phyloP scores from a whole-genome alignment of 1,139 yeast species.

The Arxiozyma heterogenica region DNA sequence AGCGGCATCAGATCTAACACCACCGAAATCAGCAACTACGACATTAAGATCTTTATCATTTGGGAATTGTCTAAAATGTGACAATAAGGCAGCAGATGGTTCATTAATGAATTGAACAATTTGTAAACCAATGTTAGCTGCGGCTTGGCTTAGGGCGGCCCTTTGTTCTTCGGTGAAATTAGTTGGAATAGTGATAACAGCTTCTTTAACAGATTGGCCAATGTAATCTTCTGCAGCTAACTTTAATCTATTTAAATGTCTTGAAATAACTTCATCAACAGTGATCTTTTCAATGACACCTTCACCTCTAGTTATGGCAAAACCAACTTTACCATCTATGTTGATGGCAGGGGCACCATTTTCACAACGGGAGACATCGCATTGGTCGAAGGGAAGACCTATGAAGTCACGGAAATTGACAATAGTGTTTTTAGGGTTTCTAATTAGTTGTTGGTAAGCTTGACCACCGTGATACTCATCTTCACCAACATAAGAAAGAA shows the following conservation, averaged over 20 bases:
- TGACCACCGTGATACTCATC: constrained; percentile 98
- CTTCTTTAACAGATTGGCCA: constrained; percentile 73
- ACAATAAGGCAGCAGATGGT: constrained; percentile 85
- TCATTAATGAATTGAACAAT: constrained; percentile 85
- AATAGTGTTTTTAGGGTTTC: constrained; percentile 83
- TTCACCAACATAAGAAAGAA: constrained; percentile 80
- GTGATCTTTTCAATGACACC: constrained; percentile 43
- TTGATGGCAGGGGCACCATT: constrained; percentile 57
- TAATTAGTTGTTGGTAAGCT: constrained; percentile 83
- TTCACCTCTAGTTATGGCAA: constrained; percentile 41
- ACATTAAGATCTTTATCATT: constrained; percentile 65
- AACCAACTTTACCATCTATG: constrained; percentile 61
- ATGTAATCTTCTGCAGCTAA: constrained; percentile 88
- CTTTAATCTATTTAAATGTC: constrained; percentile 78
- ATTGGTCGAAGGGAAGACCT: constrained; percentile 63
- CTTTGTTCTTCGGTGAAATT: constrained; percentile 72
- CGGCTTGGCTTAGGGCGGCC: constrained; percentile 50
- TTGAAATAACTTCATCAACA: constrained; percentile 68
- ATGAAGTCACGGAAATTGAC: constrained; percentile 89
- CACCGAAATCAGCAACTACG: constrained; percentile 95
- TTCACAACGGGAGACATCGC: constrained; percentile 38
- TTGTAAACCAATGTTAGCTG: constrained; percentile 65
- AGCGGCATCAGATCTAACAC: constrained; percentile 93
- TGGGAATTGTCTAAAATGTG: constrained; percentile 47
- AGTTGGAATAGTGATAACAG: constrained; percentile 86